phyloP scores from a whole-genome alignment of 2,329 filamentous ascomycete genomes.

The Amylocarpus encephaloides region DNA sequence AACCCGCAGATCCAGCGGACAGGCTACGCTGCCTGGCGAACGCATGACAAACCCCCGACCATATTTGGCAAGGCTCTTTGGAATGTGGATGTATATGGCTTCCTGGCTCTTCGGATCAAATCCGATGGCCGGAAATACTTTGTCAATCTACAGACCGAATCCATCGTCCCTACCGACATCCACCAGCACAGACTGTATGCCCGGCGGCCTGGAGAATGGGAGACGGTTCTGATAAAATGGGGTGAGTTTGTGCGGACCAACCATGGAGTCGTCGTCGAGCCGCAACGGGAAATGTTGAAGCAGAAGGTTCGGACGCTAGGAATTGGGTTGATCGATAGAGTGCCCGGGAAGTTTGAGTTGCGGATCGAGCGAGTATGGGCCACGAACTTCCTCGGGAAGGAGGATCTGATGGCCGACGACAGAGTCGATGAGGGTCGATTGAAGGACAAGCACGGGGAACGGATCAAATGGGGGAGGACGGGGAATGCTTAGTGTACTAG shows the following conservation, averaged over 20 bases:
- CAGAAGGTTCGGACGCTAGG: slow-evolving; percentile 83
- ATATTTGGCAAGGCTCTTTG: slow-evolving; percentile 82
- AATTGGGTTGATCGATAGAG: slow-evolving; percentile 80
- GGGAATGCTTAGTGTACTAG: slow-evolving; percentile 9
- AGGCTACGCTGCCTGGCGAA: slow-evolving; percentile 88
- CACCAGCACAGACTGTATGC: slow-evolving; percentile 89
- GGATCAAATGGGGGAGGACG: slow-evolving; percentile 37
- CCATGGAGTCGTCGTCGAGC: slow-evolving; percentile 84
- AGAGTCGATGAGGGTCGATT: slow-evolving; percentile 33
- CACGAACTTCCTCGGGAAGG: slow-evolving; percentile 51
- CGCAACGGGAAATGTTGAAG: slow-evolving; percentile 81
- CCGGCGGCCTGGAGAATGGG: slow-evolving; percentile 78
- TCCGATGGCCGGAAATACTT: slow-evolving; percentile 90
- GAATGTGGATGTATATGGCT: slow-evolving; percentile 85
- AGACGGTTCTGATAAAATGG: slow-evolving; percentile 88
- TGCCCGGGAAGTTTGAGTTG: slow-evolving; percentile 83
- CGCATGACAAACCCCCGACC: slow-evolving; percentile 66
- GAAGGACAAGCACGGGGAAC: slow-evolving; percentile 38
- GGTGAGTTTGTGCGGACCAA: slow-evolving; percentile 94
- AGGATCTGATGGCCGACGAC: slow-evolving; percentile 24
- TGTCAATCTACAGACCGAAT: slow-evolving; percentile 92
- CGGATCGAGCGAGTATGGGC: slow-evolving; percentile 85
- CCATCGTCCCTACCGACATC: slow-evolving; percentile 87
- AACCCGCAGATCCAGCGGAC: slow-evolving; percentile 67
- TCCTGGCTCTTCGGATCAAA: slow-evolving; percentile 81